phyloP scores from a whole-genome alignment of 495 filamentous ascomycete species.

The Penicillium diatomitis region DNA sequence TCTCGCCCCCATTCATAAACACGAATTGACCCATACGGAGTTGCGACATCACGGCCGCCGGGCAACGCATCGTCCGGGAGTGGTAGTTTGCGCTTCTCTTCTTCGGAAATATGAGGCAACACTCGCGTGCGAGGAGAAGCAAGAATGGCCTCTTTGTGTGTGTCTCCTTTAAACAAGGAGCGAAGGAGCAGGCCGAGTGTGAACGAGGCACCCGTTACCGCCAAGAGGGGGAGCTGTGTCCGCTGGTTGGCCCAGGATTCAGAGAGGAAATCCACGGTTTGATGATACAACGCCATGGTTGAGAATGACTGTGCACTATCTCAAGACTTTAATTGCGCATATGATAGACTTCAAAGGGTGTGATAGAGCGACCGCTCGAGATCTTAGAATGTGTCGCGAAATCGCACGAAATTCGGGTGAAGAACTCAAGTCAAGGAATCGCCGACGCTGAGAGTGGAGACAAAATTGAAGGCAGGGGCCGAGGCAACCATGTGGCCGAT shows the following conservation, averaged over 20 bases:
- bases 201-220: slow-evolving; percentile 33
- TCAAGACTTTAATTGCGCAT: no score
- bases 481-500: slow-evolving; percentile 6
- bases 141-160: slow-evolving; percentile 17
- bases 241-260: slow-evolving; percentile 29
- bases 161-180: slow-evolving; percentile 19
- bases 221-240: slow-evolving; percentile 32
- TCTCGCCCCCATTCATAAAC: slow-evolving; percentile 91
- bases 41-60: slow-evolving; percentile 62
- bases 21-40: slow-evolving; percentile 69
- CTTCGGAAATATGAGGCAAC: slow-evolving; percentile 35
- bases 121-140: slow-evolving; percentile 39
- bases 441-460: neutral
- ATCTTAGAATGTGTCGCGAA: neutral
- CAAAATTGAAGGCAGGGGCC: neutral
- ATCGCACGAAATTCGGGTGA: neutral
- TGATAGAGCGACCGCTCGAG: neutral
- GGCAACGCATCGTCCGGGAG: slow-evolving; percentile 71
- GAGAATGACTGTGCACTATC: neutral
- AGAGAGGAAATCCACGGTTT: slow-evolving; percentile 32
- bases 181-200: slow-evolving; percentile 33
- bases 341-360: neutral
- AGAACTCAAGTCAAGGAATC: neutral
- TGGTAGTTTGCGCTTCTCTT: slow-evolving; percentile 43
- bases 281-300: slow-evolving; percentile 31